Evolutionary conservation across 345 rosid species (phyloP).

Genomic region (Raphanus raphanistrum): DNA sequence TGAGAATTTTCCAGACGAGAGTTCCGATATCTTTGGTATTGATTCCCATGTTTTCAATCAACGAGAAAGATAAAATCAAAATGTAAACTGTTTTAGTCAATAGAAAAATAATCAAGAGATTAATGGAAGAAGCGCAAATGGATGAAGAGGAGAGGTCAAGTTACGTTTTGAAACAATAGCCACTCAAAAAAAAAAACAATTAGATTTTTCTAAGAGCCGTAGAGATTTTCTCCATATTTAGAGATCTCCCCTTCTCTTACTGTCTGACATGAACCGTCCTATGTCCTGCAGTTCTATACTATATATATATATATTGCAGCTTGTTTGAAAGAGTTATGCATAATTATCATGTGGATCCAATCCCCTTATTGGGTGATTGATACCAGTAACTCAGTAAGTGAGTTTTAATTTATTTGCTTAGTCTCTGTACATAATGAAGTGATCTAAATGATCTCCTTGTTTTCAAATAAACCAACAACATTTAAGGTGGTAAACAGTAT

Average conservation of each 20-base stretch:
- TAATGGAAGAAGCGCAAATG: background rate
- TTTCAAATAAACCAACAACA: background rate
- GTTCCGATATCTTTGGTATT: background rate
- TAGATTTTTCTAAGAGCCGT: background rate
- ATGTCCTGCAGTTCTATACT: background rate
- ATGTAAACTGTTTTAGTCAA: background rate
- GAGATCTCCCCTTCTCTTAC: background rate
- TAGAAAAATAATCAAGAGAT: background rate
- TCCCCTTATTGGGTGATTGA: background rate
- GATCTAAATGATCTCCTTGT: background rate
- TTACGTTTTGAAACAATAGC: background rate
- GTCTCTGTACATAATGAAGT: slow-evolving; percentile 5
- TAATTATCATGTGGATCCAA: background rate
- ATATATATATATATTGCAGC: background rate
- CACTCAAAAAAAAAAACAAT: background rate
- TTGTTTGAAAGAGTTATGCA: background rate
- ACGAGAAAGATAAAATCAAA: background rate
- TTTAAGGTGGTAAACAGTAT: background rate
- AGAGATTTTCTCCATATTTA: background rate
- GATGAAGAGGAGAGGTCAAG: background rate
- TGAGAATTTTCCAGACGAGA: background rate
- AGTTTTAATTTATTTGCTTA: background rate
- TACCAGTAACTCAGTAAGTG: background rate
- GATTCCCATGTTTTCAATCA: background rate
- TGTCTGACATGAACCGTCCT: background rate